These are phyloP conservation scores for Diacronema lutheri DNA, from an alignment of 78 protist genomes.

Conservation along the genomic window DNA sequence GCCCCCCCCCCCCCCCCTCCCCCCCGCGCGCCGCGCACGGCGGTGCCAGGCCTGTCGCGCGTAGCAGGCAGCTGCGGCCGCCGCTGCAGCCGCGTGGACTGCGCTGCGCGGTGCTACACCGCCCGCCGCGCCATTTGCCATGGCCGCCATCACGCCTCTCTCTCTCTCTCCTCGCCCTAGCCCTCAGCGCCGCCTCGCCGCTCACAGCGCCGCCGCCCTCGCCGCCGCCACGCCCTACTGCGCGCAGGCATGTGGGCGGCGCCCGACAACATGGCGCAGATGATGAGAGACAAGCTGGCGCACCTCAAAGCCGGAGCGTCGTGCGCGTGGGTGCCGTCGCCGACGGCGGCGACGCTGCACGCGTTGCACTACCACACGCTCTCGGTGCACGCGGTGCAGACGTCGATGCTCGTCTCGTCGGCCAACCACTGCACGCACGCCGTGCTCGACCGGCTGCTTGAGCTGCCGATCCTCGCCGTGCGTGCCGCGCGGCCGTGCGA, in stretches of 20 bases:
- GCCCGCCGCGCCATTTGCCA: too few species aligned
- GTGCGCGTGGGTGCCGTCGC: slow-evolving; percentile 40
- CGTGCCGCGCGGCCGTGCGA: too few species aligned
- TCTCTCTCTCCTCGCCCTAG: not conserved
- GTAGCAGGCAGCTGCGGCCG: slow-evolving; percentile 23
- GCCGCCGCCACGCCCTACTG: too few species aligned
- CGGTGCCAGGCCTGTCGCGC: not conserved
- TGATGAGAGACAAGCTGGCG: slow-evolving; percentile 22
- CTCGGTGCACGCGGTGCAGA: not conserved
- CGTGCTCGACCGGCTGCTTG: too few species aligned
- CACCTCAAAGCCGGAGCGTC: slow-evolving; percentile 26
- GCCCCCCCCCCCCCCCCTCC: too few species aligned
- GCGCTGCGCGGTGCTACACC: too few species aligned
- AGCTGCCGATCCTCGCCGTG: too few species aligned
- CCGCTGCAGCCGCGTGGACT: too few species aligned
- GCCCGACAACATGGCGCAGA: slow-evolving; percentile 48
- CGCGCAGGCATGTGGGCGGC: slow-evolving; percentile 55
- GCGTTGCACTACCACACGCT: slow-evolving; percentile 48
- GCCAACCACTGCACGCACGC: slow-evolving; percentile 32
- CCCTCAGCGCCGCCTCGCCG: too few species aligned
- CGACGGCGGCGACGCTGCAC: slow-evolving; percentile 56
- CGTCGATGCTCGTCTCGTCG: not conserved
- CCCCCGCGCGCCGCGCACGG: too few species aligned
- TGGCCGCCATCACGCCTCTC: not conserved
- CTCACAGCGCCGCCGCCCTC: too few species aligned